A percentile compares a stretch with the other conserved stretches of the same genome.
phyloP scores from a whole-genome alignment of 345 rosid species.

The Citrus inodora region DNA sequence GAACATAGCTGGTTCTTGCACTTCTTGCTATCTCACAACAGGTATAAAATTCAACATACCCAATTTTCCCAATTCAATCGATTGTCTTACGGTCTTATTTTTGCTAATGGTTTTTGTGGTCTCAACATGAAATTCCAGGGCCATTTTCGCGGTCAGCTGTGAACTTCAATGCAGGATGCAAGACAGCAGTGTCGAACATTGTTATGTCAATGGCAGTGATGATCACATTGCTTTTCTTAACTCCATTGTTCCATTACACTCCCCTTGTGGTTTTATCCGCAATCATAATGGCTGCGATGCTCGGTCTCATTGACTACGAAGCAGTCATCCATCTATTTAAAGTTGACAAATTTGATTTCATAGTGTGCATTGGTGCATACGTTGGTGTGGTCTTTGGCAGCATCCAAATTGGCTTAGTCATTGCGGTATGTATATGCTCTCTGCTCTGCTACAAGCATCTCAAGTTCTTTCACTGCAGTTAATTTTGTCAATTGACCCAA shows the following conservation, averaged over 20 bases:
- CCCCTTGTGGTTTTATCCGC: slow-evolving; percentile 81
- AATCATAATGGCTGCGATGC: slow-evolving; percentile 81
- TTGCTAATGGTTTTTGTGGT: background rate
- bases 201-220: slow-evolving; percentile 80
- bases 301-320: slow-evolving; percentile 79
- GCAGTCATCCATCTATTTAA: slow-evolving; percentile 69
- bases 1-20: slow-evolving; percentile 86
- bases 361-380: slow-evolving; percentile 70
- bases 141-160: slow-evolving; percentile 91
- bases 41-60: slow-evolving; percentile 31
- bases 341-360: slow-evolving; percentile 82
- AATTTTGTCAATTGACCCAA: background rate
- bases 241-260: slow-evolving; percentile 77
- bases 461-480: background rate
- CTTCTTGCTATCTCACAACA: slow-evolving; percentile 84
- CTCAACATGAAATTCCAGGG: slow-evolving; percentile 36
- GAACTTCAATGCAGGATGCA: slow-evolving; percentile 92
- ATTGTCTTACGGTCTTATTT: background rate
- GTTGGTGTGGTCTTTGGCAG: slow-evolving; percentile 72
- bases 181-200: slow-evolving; percentile 81
- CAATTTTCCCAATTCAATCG: background rate
- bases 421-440: slow-evolving; percentile 42
- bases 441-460: background rate
- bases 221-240: slow-evolving; percentile 61
- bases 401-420: slow-evolving; percentile 63